Evolutionary conservation across 345 rosid genomes (phyloP), one percentile per base, ranked within the genome.

Genomic region (Fremontodendron californicum): DNA sequence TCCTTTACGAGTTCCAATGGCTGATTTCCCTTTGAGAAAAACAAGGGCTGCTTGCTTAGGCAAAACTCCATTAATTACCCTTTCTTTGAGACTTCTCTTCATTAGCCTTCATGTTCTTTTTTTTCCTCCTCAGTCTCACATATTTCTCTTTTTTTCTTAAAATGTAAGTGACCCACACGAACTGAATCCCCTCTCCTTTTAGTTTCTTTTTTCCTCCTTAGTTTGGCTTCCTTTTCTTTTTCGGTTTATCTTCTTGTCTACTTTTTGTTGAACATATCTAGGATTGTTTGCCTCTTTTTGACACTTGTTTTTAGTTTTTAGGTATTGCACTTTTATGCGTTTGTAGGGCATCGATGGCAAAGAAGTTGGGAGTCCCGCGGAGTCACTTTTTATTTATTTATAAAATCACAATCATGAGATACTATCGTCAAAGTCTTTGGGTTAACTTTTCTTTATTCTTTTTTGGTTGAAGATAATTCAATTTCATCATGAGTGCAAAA

Each of bases 151-250:
- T 33, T 33, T 3, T 33, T 33, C 3, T 33, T 33, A 49, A 49
- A 15, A 49, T 49, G 54, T 49, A 49, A 35, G 69, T 62, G 77
- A 72, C 72, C 74, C 79, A 25, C 42, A 23, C 15, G 57, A 58
- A 27, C 25, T 57, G 3, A 57, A 57, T 10, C 6, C 35, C 11
- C 37, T 33, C 35, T 33, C 35, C 35, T 33, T 33, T 33, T 33
- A 27, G 27, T n/a, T 48, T 42, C 1, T 19, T 39, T 15, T 40
- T 55, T 39, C 1, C 75, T 18, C 42, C 43, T 11, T 21, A 9
- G 27, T 5, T 51, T 42, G 12, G n/a, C 63, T 37, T 9, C 1
- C 27, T 35, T 37, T 40, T 8, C 0, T 37, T 79, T 19, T 23
- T 19, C 21, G 18, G 3, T 33, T 16, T 9, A n/a, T 11, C 10